Percentiles rank a stretch among this genome's conserved stretches.
phyloP scores from a whole-genome alignment of 768 basidiomycete species.

The Boletus huronensis region DNA sequence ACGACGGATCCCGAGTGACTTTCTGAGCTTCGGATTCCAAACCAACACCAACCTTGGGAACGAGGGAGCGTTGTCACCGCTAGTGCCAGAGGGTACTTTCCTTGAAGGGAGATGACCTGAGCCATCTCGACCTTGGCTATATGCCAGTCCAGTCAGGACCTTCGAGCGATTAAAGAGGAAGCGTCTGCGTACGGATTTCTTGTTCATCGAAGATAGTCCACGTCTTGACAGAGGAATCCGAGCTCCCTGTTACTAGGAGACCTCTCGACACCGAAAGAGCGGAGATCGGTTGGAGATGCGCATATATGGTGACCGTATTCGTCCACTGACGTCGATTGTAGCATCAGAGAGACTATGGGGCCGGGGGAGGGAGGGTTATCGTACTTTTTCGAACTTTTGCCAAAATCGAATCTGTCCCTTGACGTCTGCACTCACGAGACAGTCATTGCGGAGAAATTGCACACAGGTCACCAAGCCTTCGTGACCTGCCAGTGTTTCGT shows the following conservation, averaged over 20 bases:
- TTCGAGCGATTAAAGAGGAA: neutral
- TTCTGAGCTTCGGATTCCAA: neutral
- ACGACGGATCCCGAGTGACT: neutral
- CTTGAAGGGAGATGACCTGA: conserved; percentile 62
- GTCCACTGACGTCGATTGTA: conserved; percentile 51
- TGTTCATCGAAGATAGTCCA: conserved; percentile 48
- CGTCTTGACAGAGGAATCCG: conserved; percentile 74
- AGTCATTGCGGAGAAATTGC: conserved; percentile 52
- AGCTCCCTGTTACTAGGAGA: conserved; percentile 71
- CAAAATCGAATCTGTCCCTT: conserved; percentile 66
- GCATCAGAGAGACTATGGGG: conserved; percentile 13
- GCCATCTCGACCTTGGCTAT: conserved; percentile 39
- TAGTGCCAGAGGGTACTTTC: conserved; percentile 73
- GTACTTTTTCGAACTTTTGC: conserved; percentile 37
- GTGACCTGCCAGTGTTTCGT: conserved; percentile 73
- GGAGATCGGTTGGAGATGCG: conserved; percentile 70
- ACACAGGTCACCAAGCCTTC: conserved; percentile 71
- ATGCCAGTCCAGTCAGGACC: neutral
- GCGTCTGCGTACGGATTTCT: conserved; percentile 28
- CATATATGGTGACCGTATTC: conserved; percentile 40
- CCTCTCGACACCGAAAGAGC: conserved; percentile 51
- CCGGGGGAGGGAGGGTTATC: neutral
- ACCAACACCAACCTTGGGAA: conserved; percentile 51
- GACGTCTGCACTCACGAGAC: conserved; percentile 73
- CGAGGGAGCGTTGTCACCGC: conserved; percentile 62